A percentile compares a stretch with the other conserved stretches of the same genome.
phyloP scores from a whole-genome alignment of 2,329 filamentous ascomycete species.

The Tolypocladium capitatum region DNA sequence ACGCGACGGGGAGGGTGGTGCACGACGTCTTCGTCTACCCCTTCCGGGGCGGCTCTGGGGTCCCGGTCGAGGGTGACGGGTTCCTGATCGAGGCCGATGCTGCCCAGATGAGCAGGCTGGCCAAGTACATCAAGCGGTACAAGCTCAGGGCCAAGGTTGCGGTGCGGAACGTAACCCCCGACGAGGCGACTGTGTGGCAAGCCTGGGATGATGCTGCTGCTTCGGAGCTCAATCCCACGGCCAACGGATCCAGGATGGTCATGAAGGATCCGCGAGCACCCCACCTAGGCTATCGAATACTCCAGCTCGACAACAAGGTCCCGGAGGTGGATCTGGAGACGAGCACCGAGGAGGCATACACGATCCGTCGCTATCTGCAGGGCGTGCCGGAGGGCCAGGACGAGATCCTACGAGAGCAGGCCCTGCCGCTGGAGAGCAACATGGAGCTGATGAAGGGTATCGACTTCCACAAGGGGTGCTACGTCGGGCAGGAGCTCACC shows the following conservation, averaged over 20 bases:
- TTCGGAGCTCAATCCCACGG: background rate
- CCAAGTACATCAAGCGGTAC: constrained; percentile 68
- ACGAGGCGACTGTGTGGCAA: constrained; percentile 58
- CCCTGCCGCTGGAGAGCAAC: constrained; percentile 79
- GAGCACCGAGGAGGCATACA: constrained; percentile 50
- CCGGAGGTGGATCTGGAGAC: constrained; percentile 30
- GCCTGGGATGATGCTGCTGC: constrained; percentile 48
- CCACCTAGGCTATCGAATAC: constrained; percentile 39
- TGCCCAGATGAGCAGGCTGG: constrained; percentile 44
- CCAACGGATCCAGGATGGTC: constrained; percentile 15
- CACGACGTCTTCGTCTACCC: constrained; percentile 88
- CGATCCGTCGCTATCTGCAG: constrained; percentile 59
- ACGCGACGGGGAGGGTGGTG: constrained; percentile 69
- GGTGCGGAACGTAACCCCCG: constrained; percentile 50
- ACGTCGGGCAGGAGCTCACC: constrained; percentile 91
- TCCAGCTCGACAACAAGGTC: constrained; percentile 16
- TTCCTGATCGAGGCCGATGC: constrained; percentile 75
- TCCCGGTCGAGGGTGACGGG: constrained; percentile 14
- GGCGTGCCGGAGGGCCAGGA: constrained; percentile 76
- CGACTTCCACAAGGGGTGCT: constrained; percentile 93
- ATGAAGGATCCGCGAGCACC: constrained; percentile 40
- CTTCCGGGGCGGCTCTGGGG: constrained; percentile 20
- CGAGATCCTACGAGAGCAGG: constrained; percentile 59
- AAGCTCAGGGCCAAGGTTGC: constrained; percentile 72
- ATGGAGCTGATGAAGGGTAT: constrained; percentile 76